Conservation (phyloP, 352 stramenopile genomes). For the Pythium brassicae region DNA sequence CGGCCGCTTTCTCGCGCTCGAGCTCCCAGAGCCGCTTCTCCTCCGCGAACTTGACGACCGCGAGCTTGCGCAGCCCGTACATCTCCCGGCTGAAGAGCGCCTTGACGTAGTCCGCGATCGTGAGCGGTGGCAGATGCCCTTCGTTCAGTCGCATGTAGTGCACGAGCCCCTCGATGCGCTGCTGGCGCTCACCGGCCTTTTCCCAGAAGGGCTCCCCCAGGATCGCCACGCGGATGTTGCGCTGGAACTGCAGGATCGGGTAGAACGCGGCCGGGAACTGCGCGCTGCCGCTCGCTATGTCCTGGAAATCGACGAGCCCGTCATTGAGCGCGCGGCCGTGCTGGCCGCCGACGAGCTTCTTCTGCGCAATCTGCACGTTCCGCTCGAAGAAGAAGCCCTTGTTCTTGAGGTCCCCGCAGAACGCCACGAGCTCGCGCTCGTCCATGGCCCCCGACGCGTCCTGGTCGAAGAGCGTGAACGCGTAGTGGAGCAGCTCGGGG, state of each 20-base stretch:
- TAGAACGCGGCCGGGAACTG: constrained; percentile 69
- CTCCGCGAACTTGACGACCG: constrained; percentile 42
- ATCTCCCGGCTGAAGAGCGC: constrained; percentile 26
- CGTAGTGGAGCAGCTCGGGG: constrained; percentile 52
- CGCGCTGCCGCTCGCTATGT: constrained; percentile 42
- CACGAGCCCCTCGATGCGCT: constrained; percentile 43
- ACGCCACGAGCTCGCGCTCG: constrained; percentile 38
- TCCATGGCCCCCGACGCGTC: constrained; percentile 67
- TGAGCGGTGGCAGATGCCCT: constrained; percentile 41
- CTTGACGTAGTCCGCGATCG: constrained; percentile 22
- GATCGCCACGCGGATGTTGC: constrained; percentile 40
- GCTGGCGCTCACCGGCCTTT: constrained; percentile 24
- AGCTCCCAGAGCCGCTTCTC: constrained; percentile 24
- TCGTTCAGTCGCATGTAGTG: constrained; percentile 61
- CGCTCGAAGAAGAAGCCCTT: constrained; percentile 53
- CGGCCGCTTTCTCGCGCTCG: constrained; percentile 11
- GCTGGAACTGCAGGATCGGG: constrained; percentile 59
- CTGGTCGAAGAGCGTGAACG: constrained; percentile 64
- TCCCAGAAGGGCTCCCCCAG: constrained; percentile 55
- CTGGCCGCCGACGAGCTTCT: constrained; percentile 33
- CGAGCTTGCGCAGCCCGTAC: constrained; percentile 24
- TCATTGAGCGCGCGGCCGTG: constrained; percentile 20
- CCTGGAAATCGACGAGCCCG: constrained; percentile 48
- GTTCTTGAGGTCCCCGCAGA: constrained; percentile 53
- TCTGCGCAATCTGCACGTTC: constrained; percentile 53